These are phyloP conservation scores for Beauveria bassiana DNA, from an alignment of 2,329 filamentous ascomycete genomes.

Conservation along the genomic window DNA sequence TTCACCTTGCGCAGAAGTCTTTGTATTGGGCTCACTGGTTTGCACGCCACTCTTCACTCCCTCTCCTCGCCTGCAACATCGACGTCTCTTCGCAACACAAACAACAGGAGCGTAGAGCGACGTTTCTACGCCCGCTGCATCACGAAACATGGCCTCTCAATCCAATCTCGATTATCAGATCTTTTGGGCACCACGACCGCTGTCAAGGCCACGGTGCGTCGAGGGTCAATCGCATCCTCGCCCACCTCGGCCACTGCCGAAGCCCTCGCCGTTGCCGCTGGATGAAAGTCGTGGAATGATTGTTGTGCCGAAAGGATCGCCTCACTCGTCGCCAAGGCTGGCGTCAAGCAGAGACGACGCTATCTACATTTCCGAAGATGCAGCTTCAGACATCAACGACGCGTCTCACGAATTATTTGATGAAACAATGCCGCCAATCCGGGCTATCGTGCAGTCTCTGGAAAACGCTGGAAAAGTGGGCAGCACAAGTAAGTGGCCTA, in stretches of 20 bases:
- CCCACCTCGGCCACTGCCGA: background rate
- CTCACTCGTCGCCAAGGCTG: background rate
- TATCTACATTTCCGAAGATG: slow-evolving; percentile 6
- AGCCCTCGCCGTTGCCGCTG: background rate
- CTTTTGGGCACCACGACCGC: background rate
- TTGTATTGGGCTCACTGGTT: background rate
- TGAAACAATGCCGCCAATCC: background rate
- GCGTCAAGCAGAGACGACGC: background rate
- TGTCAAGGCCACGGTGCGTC: background rate
- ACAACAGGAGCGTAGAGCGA: background rate
- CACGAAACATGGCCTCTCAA: background rate
- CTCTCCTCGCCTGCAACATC: background rate
- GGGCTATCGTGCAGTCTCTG: slow-evolving; percentile 4
- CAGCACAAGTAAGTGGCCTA: background rate
- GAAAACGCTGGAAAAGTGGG: background rate
- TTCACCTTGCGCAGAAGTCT: background rate
- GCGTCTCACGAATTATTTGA: background rate
- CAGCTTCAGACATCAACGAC: background rate
- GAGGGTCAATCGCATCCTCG: background rate
- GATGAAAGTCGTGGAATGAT: no score
- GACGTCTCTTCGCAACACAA: background rate
- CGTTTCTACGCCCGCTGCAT: background rate
- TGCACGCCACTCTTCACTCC: background rate
- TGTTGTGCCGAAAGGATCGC: background rate
- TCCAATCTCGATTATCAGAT: slow-evolving; percentile 4